Base-by-base conservation (phyloP, 192 early-diverging fungal species). In the Coemansia sp. region DNA sequence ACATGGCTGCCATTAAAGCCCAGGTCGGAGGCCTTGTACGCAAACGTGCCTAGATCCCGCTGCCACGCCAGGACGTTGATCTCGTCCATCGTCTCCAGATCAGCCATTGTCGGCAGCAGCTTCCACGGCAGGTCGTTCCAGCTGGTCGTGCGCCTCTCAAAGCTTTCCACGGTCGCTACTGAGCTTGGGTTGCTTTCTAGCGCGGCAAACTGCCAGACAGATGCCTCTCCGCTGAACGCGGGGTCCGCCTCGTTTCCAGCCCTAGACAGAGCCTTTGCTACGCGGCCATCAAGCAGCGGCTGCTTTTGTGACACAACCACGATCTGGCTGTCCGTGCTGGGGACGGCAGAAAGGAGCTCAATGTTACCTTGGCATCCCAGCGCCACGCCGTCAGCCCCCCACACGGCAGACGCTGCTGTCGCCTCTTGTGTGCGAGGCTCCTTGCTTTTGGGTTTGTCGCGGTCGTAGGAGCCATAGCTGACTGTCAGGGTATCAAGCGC, bases 1-100 rank as follows among this genome's bases (percentile, higher is more conserved):
- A 71, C 60, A 49, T 88, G 83, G 43, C 84, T 82, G 48, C 71
- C 78, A 14, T 77, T 82, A 48, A 68, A 83, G 1, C 71, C 60
- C 20, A 82, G 47, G 37, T 86, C 86, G 7, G 83, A 61, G 14
- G 82, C 60, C 39, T 82, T 71, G 31, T 67, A 75, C 7, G 76
- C 50, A 20, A 82, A 78, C 10, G 52, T 38, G 13, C 57, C 66
- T 32, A 69, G 45, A 25, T 69, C 60, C 7, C 59, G 43, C 62
- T 68, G 57, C 63, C 70, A 66, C 33, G 70, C 46, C 63, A 73
- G 57, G 4, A 67, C 26, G 46, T 73, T 73, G 58, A 73, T 66
- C 26, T 73, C 48, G 32, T 73, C 70, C 70, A 73, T 73, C 9
- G 63, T 73, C 42, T 73, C 70, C 13, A 73, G 54, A 13, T 73